These are phyloP conservation scores for Limonium bicolor DNA, from an alignment of 148 eudicot species.

Conservation along the genomic window DNA sequence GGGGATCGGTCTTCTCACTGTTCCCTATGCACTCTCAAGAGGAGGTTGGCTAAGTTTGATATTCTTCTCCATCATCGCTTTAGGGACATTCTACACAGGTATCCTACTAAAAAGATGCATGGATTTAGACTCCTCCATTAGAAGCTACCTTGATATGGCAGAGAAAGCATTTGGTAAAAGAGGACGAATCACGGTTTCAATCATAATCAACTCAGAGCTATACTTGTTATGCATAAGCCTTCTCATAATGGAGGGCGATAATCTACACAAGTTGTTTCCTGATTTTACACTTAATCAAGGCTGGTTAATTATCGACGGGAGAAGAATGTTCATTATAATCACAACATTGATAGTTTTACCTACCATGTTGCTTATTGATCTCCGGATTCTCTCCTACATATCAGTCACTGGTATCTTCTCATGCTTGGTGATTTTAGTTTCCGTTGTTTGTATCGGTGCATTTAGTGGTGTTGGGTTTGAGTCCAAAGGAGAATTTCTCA, in stretches of 20 bases:
- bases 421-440: conserved; percentile 6
- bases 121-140: conserved; percentile 5
- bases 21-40: conserved; percentile 17
- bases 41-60: conserved; percentile 18
- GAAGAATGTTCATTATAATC: conserved; percentile 7
- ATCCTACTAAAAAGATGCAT: conserved; percentile 10
- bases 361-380: conserved; percentile 11
- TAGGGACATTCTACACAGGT: conserved; percentile 9
- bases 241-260: conserved; percentile 15
- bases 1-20: conserved; percentile 19
- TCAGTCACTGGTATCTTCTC: conserved; percentile 17
- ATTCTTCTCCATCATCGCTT: conserved; percentile 7
- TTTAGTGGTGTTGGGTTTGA: conserved; percentile 11
- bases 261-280: conserved; percentile 17
- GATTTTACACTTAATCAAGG: conserved; percentile 6
- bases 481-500: conserved; percentile 1
- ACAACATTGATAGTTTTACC: conserved; percentile 10
- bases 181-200: conserved; percentile 10
- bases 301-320: conserved; percentile 1
- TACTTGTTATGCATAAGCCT: conserved; percentile 14
- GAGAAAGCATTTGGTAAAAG: conserved; percentile 13
- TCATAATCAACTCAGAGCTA: conserved; percentile 14
- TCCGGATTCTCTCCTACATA: conserved; percentile 12
- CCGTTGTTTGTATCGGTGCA: conserved; percentile 10
- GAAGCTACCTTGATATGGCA: conserved; percentile 9